Conservation (phyloP, 2,329 filamentous ascomycete genomes). For the Ophiocordyceps camponoti-leonardi region DNA sequence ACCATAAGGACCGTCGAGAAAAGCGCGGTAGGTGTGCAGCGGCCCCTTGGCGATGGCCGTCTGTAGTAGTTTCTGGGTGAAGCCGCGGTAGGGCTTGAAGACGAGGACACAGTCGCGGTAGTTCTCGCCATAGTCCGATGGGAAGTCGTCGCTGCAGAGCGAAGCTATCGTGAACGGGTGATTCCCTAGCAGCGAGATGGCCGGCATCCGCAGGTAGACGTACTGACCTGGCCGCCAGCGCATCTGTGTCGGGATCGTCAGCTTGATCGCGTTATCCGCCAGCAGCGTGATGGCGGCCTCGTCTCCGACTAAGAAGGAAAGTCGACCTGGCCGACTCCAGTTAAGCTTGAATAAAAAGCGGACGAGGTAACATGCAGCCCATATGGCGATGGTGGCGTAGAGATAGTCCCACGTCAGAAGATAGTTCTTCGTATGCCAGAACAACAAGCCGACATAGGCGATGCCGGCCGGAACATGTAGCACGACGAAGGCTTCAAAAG, state of each 20-base stretch:
- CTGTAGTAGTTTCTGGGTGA: slow-evolving; percentile 71
- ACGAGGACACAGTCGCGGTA: slow-evolving; percentile 83
- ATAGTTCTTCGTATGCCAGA: slow-evolving; percentile 94
- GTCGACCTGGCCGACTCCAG: slow-evolving; percentile 65
- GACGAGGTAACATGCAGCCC: slow-evolving; percentile 54
- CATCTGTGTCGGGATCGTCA: slow-evolving; percentile 86
- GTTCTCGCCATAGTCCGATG: slow-evolving; percentile 74
- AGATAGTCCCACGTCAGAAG: slow-evolving; percentile 83
- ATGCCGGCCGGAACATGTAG: slow-evolving; percentile 71
- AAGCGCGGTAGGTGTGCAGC: slow-evolving; percentile 81
- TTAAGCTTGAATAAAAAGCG: slow-evolving; percentile 77
- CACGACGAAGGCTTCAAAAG: slow-evolving; percentile 74
- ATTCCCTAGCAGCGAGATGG: slow-evolving; percentile 78
- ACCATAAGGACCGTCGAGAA: slow-evolving; percentile 86
- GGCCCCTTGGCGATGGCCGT: slow-evolving; percentile 73
- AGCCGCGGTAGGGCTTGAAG: slow-evolving; percentile 81
- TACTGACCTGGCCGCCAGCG: slow-evolving; percentile 89
- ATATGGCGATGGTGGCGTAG: slow-evolving; percentile 64
- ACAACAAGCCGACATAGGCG: slow-evolving; percentile 66
- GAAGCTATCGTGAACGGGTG: slow-evolving; percentile 94
- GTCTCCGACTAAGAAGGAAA: slow-evolving; percentile 76
- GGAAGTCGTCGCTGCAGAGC: slow-evolving; percentile 82
- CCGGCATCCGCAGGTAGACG: slow-evolving; percentile 86
- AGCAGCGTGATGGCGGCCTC: slow-evolving; percentile 80
- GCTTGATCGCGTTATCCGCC: slow-evolving; percentile 86